Evolutionary conservation across 2,329 filamentous ascomycete species (phyloP).

Genomic region (Fusarium liriodendri): DNA sequence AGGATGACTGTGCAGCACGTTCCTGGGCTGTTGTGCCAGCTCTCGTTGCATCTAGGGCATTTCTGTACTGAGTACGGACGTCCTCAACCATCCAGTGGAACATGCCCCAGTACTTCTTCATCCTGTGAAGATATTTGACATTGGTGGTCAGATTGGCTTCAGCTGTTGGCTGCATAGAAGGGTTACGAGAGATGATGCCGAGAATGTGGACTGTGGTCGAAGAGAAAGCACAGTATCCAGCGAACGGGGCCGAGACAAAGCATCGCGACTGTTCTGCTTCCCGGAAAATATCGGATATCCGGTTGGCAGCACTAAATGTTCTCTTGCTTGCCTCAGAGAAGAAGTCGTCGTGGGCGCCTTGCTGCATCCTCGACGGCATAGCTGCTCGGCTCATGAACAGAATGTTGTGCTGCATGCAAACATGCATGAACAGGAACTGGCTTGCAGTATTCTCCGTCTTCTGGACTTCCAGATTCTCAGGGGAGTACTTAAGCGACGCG

Average conservation of each 20-base stretch:
- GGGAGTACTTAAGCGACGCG: conserved; percentile 75
- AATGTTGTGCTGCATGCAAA: conserved; percentile 88
- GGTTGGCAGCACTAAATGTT: conserved; percentile 85
- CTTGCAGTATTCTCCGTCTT: conserved; percentile 87
- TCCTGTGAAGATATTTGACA: conserved; percentile 89
- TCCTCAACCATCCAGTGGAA: conserved; percentile 97
- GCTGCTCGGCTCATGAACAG: conserved; percentile 92
- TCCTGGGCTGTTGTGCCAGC: conserved; percentile 68
- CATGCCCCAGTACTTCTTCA: conserved; percentile 99
- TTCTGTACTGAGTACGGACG: conserved; percentile 86
- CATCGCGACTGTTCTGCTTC: conserved; percentile 77
- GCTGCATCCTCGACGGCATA: conserved; percentile 75
- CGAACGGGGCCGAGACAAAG: conserved; percentile 88
- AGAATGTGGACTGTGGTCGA: conserved; percentile 95
- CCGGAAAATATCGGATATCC: conserved; percentile 85
- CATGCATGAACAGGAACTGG: conserved; percentile 92
- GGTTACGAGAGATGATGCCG: conserved; percentile 88
- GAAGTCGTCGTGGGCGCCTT: conserved; percentile 82
- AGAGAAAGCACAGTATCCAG: conserved; percentile 93
- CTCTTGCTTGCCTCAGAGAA: conserved; percentile 78
- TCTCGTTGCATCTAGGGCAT: conserved; percentile 83
- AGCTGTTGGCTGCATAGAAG: conserved; percentile 77
- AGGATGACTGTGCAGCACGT: conserved; percentile 64
- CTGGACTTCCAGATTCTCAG: conserved; percentile 87
- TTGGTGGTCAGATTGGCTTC: conserved; percentile 89